Evolutionary conservation across 2,329 filamentous ascomycete species (phyloP).

Genomic region (Venturia nashicola): DNA sequence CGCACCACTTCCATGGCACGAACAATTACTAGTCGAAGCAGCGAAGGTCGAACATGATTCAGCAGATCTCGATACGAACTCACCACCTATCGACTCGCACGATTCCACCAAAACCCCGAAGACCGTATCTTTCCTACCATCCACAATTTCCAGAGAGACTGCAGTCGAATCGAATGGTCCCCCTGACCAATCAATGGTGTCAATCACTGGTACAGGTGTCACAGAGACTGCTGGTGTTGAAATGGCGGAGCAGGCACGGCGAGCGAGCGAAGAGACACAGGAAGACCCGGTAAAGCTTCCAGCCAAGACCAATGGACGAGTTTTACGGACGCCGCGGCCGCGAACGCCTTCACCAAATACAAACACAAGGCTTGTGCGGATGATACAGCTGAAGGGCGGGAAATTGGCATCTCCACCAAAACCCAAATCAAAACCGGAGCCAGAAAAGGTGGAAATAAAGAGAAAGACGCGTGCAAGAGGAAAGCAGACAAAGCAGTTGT

Average conservation of each 20-base stretch:
- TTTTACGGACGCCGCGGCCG: conserved; percentile 27
- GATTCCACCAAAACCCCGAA: background rate
- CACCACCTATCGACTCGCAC: background rate
- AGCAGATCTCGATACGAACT: background rate
- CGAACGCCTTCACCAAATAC: conserved; percentile 16
- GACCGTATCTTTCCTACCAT: conserved; percentile 2
- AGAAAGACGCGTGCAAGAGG: conserved; percentile 16
- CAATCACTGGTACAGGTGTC: background rate
- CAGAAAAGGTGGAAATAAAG: conserved; percentile 37
- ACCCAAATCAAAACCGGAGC: conserved; percentile 5
- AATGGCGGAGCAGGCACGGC: background rate
- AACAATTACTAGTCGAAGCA: conserved; percentile 20
- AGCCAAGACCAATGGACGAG: conserved; percentile 30
- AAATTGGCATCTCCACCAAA: conserved; percentile 7
- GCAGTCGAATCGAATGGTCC: conserved; percentile 22
- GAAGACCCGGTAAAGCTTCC: background rate
- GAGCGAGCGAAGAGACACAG: background rate
- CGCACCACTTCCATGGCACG: conserved; percentile 15
- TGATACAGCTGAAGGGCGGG: conserved; percentile 6
- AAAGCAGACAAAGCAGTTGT: conserved; percentile 14
- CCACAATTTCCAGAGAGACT: conserved; percentile 25
- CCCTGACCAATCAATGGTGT: background rate
- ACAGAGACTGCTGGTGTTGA: background rate
- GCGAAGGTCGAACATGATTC: conserved; percentile 7
- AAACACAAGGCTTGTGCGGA: background rate